Evolutionary conservation across 73 alveolate species (phyloP), one percentile per base, ranked within the genome.

Genomic region (Blepharisma japonicum): DNA sequence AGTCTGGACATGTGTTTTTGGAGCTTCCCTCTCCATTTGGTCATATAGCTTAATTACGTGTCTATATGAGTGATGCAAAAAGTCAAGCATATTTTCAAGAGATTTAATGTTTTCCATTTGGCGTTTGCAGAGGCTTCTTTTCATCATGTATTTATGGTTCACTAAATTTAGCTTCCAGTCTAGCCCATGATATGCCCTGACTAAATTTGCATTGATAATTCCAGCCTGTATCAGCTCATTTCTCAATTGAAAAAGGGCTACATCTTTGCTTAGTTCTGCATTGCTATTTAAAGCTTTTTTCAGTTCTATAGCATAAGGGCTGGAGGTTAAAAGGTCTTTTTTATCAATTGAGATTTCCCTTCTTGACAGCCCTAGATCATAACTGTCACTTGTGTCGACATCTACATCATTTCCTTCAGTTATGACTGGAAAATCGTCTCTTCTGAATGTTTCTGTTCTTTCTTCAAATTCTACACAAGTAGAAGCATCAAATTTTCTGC

Each of bases 91-190:
- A 1, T 61, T 39, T 61, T 61, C 74, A 14, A 61, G 23, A 4
- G 74, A 61, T 61, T 61, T 61, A 20, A 61, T 61, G 11, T 39
- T n/a, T 61, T 61, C 74, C 47, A 14, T n/a, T 25, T 61, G 74
- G n/a, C 5, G 74, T 5, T 61, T 61, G 14, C 47, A 18, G 39
- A 61, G 47, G 38, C 14, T n/a, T 61, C 74, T 14, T 61, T 61
- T 61, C 74, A 61, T 61, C 18, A 14, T 39, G 4, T 61, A 61
- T 61, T 39, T n/a, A 61, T 61, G 74, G 14, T 61, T 61, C 1
- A 61, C 23, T 48, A 61, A 14, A 14, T n/a, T 9, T 8, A 61
- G 23, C 74, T 61, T 61, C 74, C 74, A 61, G 23, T 61, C 74
- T 8, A 61, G 23, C 11, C 47, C 14, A 25, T 39, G 14, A 14